Base-by-base conservation (phyloP, 2,329 filamentous ascomycete genomes). In the Aspergillus unguis region DNA sequence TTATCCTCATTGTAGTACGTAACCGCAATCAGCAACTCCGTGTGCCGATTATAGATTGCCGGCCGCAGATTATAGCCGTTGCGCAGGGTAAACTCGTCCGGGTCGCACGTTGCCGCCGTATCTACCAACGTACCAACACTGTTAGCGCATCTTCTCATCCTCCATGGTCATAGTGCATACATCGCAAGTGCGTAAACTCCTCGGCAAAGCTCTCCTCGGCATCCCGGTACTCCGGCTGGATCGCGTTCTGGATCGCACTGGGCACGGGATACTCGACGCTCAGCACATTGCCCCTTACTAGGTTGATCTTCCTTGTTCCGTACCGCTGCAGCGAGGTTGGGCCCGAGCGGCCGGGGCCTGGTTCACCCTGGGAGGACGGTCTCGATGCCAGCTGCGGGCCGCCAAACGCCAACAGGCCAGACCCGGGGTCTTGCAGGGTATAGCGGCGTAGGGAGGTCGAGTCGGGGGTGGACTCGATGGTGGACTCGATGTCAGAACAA, bases 1-100 rank as follows among this genome's bases (percentile, higher is more conserved):
- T 97, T 97, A 78, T 97, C 94, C 80, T 97, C 94, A 77, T 97
- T 97, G 80, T 97, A 99, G 80, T 97, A 97, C 58, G 94, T 99
- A 65, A 99, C 91, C 66, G 94, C 94, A 72, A 99, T 96, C 58
- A 97, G 82, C 63, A 99, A 78, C 77, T 99, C 94, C 5, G 94
- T 97, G 74, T 97, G 92, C 64, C 94, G 84, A 81, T 97, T 97
- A 78, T 97, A 97, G 92, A 97, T 97, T 62, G 91, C 87, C 42
- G 94, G 90, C 44, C 94, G 89, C 72, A 99, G 82, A 79, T 97
- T 96, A 81, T 97, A 99, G 67, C 94, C 94, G 72, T 99, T 99
- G 80, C 96, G 95, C 60, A 99, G 82, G 2, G 92, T 97, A 74
- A 97, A 99, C 69, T 99, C 94, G 72, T 96, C 95, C 59, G 94